Percentiles rank a stretch among this genome's conserved stretches.
Evolutionary conservation across 2,329 filamentous ascomycete species (phyloP).

Genomic region (Stachybotrys chlorohalonatus): DNA sequence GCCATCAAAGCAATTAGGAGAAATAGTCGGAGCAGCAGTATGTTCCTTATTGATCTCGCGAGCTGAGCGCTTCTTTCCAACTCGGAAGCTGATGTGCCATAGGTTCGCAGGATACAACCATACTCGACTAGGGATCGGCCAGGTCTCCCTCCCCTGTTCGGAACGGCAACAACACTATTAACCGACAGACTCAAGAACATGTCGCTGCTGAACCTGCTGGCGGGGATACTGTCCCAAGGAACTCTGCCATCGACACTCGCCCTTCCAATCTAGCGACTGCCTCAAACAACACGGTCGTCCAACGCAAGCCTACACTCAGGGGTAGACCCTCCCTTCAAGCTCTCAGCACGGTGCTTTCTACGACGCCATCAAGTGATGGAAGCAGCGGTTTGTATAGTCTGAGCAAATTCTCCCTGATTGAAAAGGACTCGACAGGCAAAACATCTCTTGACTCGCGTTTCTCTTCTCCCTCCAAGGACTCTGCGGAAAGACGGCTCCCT

Average conservation of each 20-base stretch:
- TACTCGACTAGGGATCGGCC: conserved; percentile 5
- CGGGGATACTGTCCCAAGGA: conserved; percentile 6
- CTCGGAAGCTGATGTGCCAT: not conserved
- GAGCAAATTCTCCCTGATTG: conserved; percentile 12
- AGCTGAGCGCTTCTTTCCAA: not conserved
- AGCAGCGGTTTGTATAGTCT: conserved; percentile 16
- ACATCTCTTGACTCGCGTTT: conserved; percentile 23
- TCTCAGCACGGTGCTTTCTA: conserved; percentile 6
- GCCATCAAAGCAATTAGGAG: conserved; percentile 22
- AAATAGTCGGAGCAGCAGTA: conserved; percentile 13
- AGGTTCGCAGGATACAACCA: conserved; percentile 15
- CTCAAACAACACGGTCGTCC: conserved; percentile 19
- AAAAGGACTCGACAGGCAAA: conserved; percentile 19
- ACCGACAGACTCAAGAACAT: not conserved
- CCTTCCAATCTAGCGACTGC: conserved; percentile 12
- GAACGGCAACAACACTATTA: conserved; percentile 1
- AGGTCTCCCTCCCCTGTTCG: conserved; percentile 1
- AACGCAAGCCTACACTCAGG: conserved; percentile 10
- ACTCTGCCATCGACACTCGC: conserved; percentile 15
- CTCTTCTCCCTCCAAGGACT: conserved; percentile 12
- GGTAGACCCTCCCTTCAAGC: conserved; percentile 16
- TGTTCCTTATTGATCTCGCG: no score
- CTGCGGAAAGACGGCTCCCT: conserved; percentile 14
- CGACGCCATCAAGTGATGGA: conserved; percentile 9
- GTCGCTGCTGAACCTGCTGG: not conserved